These are phyloP conservation scores for Fistulinella cinereoalba DNA, from an alignment of 1,284 basidiomycete species.

Conservation along the genomic window DNA sequence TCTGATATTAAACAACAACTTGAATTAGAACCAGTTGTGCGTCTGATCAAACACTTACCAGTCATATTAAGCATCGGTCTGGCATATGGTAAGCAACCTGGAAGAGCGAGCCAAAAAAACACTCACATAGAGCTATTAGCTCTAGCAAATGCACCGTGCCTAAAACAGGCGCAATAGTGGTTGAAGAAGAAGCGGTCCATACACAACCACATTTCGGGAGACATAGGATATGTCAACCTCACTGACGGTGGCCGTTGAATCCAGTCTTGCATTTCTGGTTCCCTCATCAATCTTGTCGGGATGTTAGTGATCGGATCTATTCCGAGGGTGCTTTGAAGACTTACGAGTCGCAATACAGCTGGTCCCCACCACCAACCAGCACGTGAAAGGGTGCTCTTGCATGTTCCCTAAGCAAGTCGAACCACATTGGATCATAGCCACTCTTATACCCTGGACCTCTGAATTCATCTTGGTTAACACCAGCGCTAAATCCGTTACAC, in stretches of 20 bases:
- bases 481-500: constrained; percentile 83
- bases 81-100: constrained; percentile 4
- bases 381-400: constrained; percentile 80
- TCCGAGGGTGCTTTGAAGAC: constrained; percentile 17
- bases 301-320: constrained; percentile 3
- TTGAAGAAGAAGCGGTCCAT: constrained; percentile 89
- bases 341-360: constrained; percentile 76
- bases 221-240: constrained; percentile 64
- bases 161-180: constrained; percentile 86
- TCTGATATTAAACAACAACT: constrained; percentile 40
- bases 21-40: neutral
- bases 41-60: constrained; percentile 38
- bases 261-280: constrained; percentile 83
- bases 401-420: constrained; percentile 84
- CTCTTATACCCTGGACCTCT: constrained; percentile 68
- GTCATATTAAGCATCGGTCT: constrained; percentile 67
- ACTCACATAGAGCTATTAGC: constrained; percentile 91
- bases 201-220: constrained; percentile 72
- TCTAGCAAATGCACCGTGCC: constrained; percentile 87
- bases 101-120: neutral
- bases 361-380: constrained; percentile 83
- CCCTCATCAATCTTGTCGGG: constrained; percentile 54
- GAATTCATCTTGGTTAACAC: constrained; percentile 78
- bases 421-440: constrained; percentile 91
- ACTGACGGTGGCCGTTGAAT: constrained; percentile 59